Evolutionary conservation across 176 grass and related monocot genomes (phyloP), one percentile per base, ranked within the genome.

Genomic region (Thalia dealbata): DNA sequence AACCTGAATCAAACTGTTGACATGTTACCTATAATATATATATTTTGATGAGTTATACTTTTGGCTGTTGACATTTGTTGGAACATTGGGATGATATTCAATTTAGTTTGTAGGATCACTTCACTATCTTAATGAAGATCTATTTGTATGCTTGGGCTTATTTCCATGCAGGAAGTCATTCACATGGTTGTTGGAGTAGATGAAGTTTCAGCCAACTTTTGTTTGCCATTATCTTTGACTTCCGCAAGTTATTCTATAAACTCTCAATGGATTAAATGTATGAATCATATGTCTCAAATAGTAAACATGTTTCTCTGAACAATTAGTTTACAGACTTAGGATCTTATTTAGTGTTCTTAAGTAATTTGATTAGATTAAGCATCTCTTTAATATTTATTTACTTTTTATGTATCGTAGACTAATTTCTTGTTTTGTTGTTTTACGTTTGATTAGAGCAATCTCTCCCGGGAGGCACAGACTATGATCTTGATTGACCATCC

Each of bases 401-500:
- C 11, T 10, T 48, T 48, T n/a, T 7, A 23, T 58, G 16, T 65
- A 14, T 32, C 16, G 15, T 61, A 23, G 21, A 22, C 56, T 3
- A 10, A n/a, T 1, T 6, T 61, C 23, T 61, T 61, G 1, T 65
- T 65, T 3, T 43, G 14, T 35, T 68, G 18, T 69, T 25, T 10
- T 70, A 23, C 22, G 75, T 64, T 60, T 44, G 32, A 32, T 43
- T 85, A 99, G 95, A 91, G 83, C 68, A 99, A 84, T 56, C 88
- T 99, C 81, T 84, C 88, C 75, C 84, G 87, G 18, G 95, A 99
- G 79, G 95, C 89, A 30, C 90, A 99, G 38, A 99, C 85, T 19
- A 99, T 93, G 95, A 88, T 83, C 69, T 81, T 99, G 52, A 92
- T 93, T 18, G 89, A 99, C 79, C 95, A 93, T 61, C 85, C 95